phyloP scores from a whole-genome alignment of 1,284 basidiomycete genomes.

The Cryptococcus neoformans region DNA sequence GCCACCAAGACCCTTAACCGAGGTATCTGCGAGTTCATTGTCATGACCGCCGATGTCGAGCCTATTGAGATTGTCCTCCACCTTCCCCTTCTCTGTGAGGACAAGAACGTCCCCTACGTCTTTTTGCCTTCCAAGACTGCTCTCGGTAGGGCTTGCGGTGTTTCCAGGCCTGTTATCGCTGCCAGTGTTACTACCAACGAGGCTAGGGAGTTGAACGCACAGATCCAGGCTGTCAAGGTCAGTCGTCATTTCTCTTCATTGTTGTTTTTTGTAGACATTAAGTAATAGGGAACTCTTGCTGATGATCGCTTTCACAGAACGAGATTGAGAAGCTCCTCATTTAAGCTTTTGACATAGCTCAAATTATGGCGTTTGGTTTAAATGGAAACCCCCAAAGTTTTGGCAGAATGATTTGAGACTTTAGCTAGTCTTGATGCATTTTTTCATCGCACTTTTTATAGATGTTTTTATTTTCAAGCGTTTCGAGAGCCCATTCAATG shows the following conservation, averaged over 20 bases:
- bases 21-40: conserved; percentile 97
- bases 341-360: conserved; percentile 35
- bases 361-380: neutral
- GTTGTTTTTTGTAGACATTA: no score
- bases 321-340: conserved; percentile 71
- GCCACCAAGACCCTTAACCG: conserved; percentile 97
- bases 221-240: conserved; percentile 83
- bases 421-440: conserved; percentile 20
- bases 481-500: no score
- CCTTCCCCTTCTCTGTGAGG: conserved; percentile 95
- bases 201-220: conserved; percentile 83
- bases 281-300: neutral
- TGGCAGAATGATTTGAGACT: conserved; percentile 8
- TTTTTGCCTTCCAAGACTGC: conserved; percentile 77
- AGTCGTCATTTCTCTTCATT: conserved; percentile 8
- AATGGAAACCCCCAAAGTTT: neutral
- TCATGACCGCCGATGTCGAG: conserved; percentile 96
- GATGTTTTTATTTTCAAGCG: no score
- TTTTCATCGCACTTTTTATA: neutral
- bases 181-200: conserved; percentile 95
- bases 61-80: conserved; percentile 98
- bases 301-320: neutral
- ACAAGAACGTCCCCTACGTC: conserved; percentile 99
- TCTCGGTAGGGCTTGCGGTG: conserved; percentile 92
- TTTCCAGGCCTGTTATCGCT: conserved; percentile 92